Conservation (phyloP, 2,329 filamentous ascomycete species). For the Stachybotrys chartarum region DNA sequence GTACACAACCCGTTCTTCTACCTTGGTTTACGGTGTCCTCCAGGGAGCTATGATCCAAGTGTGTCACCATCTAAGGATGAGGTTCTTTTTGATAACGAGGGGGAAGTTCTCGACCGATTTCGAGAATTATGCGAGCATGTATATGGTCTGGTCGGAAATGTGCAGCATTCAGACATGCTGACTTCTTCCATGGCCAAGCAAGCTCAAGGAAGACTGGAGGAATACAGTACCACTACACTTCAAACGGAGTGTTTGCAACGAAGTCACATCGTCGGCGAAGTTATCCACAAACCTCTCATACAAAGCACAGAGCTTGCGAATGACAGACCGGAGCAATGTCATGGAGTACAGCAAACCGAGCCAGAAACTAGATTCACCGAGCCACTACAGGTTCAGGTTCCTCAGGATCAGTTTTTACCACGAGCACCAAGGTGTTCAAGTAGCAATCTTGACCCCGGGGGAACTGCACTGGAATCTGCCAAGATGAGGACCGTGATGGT, state of each 20-base stretch:
- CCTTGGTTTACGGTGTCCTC: constrained; percentile 55
- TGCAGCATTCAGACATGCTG: too few species aligned
- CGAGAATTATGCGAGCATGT: constrained; percentile 32
- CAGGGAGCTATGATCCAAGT: constrained; percentile 62
- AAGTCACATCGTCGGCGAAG: not conserved
- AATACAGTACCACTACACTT: not conserved
- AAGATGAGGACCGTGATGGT: constrained; percentile 19
- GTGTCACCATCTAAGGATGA: constrained; percentile 67
- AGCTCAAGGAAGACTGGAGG: too few species aligned
- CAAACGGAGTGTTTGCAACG: not conserved
- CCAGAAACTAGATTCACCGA: not conserved
- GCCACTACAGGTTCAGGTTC: not conserved
- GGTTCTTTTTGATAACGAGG: constrained; percentile 57
- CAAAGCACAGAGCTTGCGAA: not conserved
- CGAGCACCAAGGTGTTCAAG: not conserved
- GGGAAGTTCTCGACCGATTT: constrained; percentile 36
- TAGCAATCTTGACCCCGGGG: not conserved
- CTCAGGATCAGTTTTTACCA: not conserved
- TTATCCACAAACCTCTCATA: not conserved
- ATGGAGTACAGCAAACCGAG: not conserved
- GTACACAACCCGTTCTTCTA: constrained; percentile 53
- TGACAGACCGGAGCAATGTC: not conserved
- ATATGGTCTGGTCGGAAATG: constrained; percentile 19
- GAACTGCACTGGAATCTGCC: not conserved
- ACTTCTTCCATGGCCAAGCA: too few species aligned